These are phyloP conservation scores for Metschnikowia reukaufii DNA, from an alignment of 805 yeast genomes.

Conservation along the genomic window DNA sequence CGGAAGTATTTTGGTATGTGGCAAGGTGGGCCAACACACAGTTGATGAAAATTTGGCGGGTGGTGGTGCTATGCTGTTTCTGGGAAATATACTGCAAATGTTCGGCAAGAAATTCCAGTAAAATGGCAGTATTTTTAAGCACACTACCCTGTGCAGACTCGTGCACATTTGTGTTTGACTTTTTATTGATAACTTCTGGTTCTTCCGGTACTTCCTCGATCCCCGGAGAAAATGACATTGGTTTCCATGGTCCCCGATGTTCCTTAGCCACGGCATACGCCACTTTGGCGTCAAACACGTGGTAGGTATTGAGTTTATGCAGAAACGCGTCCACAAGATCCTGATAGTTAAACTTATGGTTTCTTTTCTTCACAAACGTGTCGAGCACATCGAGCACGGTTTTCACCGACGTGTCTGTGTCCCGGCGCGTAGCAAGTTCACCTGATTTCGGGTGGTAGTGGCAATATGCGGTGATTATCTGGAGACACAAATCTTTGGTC, in stretches of 20 bases:
- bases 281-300: constrained; percentile 27
- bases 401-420: constrained; percentile 28
- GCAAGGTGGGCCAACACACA: constrained; percentile 38
- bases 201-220: background rate
- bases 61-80: constrained; percentile 4
- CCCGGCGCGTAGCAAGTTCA: constrained; percentile 9
- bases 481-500: constrained; percentile 32
- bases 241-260: background rate
- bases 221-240: background rate
- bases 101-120: constrained; percentile 24
- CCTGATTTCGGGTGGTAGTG: constrained; percentile 14
- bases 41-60: constrained; percentile 30
- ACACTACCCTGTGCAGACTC: constrained; percentile 32
- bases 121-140: constrained; percentile 28
- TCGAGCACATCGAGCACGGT: constrained; percentile 34
- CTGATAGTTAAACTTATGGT: constrained; percentile 17
- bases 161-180: constrained; percentile 26
- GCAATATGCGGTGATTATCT: constrained; percentile 39
- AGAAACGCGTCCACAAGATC: constrained; percentile 35
- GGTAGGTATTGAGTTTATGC: constrained; percentile 27
- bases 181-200: constrained; percentile 18
- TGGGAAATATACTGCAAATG: constrained; percentile 26
- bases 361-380: constrained; percentile 21
- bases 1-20: constrained; percentile 37
- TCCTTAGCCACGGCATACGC: constrained; percentile 9